Base-by-base conservation (phyloP, 2,329 filamentous ascomycete genomes). In the Pyrenochaeta sp. region DNA sequence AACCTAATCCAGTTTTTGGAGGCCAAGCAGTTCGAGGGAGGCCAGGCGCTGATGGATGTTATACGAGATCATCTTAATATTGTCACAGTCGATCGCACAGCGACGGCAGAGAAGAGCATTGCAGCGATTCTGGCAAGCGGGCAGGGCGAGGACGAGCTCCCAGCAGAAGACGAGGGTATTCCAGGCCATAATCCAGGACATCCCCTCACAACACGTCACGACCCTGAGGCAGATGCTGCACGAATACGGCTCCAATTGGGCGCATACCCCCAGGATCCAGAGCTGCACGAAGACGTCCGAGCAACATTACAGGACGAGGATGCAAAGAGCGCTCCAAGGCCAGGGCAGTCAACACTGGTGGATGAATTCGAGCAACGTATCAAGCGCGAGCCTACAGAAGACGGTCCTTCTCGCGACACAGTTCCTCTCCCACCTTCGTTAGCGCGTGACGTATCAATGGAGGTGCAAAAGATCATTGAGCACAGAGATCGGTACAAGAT, bases 401-500 rank as follows among this genome's bases (percentile, higher is more conserved):
- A 98, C 70, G 91, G 84, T 0, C 93, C 93, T 1, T 88, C 81
- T 42, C 86, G 93, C 37, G 83, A 89, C 14, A 89, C 93, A 20
- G 85, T 98, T 18, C 94, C 95, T 2, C 86, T 96, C 18, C 95
- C 95, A 1, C 90, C 92, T 4, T 96, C 94, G 0, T 86, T 92
- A 15, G 92, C 92, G 2, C 85, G 93, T 56, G 95, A 99, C 67
- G 92, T 99, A 7, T 87, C 91, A 23, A 91, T 97, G 79, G 95
- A 98, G 75, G 92, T 98, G 67, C 91, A 95, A 69, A 95, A 94
- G 72, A 87, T 98, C 9, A 91, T 92, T 61, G 95, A 99, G 75
- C 91, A 96, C 68, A 87, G 95, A 18, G 94, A 98, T 68, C 86
- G 94, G 15, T 96, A 97, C 74, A 90, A 87, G 71, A 94, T 98